phyloP scores from a whole-genome alignment of 371 early-diverging fungal genomes.

The Mortierella sp. region DNA sequence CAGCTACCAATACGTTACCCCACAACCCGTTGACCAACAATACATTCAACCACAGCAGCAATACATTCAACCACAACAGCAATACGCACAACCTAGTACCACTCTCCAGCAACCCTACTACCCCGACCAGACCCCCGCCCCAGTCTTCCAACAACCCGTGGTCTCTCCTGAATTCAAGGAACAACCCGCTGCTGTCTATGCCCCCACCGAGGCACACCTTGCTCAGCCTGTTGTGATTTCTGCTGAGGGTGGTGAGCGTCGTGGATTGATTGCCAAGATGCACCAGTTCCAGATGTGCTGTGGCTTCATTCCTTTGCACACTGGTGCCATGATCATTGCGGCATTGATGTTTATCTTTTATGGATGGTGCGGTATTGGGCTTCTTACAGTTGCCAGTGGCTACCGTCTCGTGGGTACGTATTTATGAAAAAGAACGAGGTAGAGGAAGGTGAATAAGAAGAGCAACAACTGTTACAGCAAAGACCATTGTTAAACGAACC shows the following conservation, averaged over 20 bases:
- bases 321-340: conserved; percentile 46
- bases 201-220: conserved; percentile 17
- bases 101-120: conserved; percentile 24
- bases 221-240: conserved; percentile 19
- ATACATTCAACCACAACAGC: background rate
- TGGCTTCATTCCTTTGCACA: conserved; percentile 42
- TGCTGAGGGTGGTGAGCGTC: conserved; percentile 9
- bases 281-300: conserved; percentile 45
- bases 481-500: background rate
- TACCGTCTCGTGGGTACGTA: conserved; percentile 14
- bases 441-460: background rate
- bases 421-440: background rate
- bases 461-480: too few species aligned
- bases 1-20: conserved; percentile 19
- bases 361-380: conserved; percentile 35
- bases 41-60: conserved; percentile 5
- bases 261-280: conserved; percentile 33
- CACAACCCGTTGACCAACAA: conserved; percentile 1
- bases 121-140: conserved; percentile 11
- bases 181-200: conserved; percentile 20
- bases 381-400: background rate
- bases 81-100: background rate
- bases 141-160: background rate
- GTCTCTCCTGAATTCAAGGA: conserved; percentile 2
- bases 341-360: conserved; percentile 36